phyloP scores from a whole-genome alignment of 306 rosid species.

The Crataegus laevigata region DNA sequence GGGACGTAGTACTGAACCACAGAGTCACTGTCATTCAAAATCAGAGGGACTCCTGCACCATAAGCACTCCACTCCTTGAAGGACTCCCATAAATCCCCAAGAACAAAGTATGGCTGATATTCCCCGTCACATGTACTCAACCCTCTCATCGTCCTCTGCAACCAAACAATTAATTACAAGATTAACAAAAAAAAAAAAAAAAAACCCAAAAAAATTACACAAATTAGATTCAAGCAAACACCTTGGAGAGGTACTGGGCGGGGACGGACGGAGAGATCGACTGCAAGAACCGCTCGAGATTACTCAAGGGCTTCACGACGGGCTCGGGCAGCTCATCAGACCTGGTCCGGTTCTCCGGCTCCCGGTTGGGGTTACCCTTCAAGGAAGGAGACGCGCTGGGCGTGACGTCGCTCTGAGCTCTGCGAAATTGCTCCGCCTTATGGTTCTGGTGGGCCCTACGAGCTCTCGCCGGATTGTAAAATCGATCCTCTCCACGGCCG shows the following conservation, averaged over 20 bases:
- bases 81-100: conserved; percentile 83
- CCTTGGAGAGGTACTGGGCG: conserved; percentile 58
- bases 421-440: conserved; percentile 35
- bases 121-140: conserved; percentile 39
- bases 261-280: conserved; percentile 68
- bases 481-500: conserved; percentile 67
- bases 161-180: conserved; percentile 1
- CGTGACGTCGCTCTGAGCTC: conserved; percentile 51
- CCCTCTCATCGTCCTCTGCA: conserved; percentile 57
- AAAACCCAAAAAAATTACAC: neutral
- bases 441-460: conserved; percentile 35
- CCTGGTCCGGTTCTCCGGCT: conserved; percentile 38
- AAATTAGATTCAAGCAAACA: neutral
- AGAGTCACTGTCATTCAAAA: conserved; percentile 56
- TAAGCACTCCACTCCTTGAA: conserved; percentile 94
- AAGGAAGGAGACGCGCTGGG: conserved; percentile 17
- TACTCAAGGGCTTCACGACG: conserved; percentile 34
- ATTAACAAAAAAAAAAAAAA: neutral
- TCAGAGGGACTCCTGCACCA: conserved; percentile 90
- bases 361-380: conserved; percentile 1
- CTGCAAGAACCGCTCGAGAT: conserved; percentile 61
- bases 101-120: conserved; percentile 64
- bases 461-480: conserved; percentile 42
- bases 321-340: conserved; percentile 28
- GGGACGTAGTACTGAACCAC: conserved; percentile 87